Base-by-base conservation (phyloP, 208 protist genomes). In the Novymonas esmeraldas region DNA sequence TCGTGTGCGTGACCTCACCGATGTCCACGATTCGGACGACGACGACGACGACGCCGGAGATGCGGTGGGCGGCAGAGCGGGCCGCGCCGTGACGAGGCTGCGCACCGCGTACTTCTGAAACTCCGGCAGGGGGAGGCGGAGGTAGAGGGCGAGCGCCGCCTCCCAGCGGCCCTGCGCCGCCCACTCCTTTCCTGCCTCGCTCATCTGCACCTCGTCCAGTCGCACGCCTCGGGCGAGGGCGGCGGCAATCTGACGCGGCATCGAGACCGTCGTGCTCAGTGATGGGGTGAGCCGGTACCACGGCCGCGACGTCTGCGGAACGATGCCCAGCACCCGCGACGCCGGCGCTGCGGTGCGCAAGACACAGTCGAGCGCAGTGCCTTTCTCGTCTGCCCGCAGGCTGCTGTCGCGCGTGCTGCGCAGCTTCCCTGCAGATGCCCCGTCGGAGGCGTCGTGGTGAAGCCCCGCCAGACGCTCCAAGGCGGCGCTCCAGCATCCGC, bases 161-260 rank as follows among this genome's bases (percentile, higher is more conserved):
- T 80, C 67, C 87, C 84, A 90, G 36, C 78, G 60, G 2, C 79
- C 84, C 2, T 58, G 63, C 34, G 60, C 56, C 3, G 75, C 76
- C 78, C 87, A 93, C 28, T 38, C 45, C 69, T 77, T 82, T 5
- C 71, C 59, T 41, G 81, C 70, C 5, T 59, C 65, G 57, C 82
- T 87, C 57, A 93, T 55, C 64, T 93, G 84, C 10, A 93, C 50
- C 45, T 93, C 82, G n/a, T 89, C 74, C n/a, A 87, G 55, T 20
- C 75, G 58, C 28, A 82, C 64, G 13, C 87, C 87, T 11, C 56
- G 42, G 6, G 87, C 84, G 26, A 93, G 75, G 22, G 69, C 64
- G 13, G 18, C 24, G 0, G 87, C 87, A 46, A 93, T 66, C 13
- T 46, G 28, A 2, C 69, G 58, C 48, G 68, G 49, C 42, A 66